These are phyloP conservation scores for Chaetomiaceae sp. DNA, from an alignment of 2,329 filamentous ascomycete species.

Conservation along the genomic window DNA sequence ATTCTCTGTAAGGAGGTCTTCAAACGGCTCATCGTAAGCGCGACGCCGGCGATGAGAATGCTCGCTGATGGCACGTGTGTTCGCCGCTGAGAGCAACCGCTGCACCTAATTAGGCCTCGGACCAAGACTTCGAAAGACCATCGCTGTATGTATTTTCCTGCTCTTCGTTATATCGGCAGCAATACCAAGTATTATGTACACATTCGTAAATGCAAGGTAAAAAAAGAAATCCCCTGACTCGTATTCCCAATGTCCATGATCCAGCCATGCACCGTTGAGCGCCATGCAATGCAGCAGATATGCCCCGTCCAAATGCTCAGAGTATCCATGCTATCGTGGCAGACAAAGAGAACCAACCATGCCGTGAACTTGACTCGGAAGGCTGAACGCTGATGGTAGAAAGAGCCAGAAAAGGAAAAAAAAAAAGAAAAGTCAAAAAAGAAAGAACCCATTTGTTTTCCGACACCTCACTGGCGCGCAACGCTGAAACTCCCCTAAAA, in stretches of 20 bases:
- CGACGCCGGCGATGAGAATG: no score
- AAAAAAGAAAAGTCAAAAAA: background rate
- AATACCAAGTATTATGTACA: background rate
- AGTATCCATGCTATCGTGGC: conserved; percentile 1
- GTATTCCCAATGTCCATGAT: background rate
- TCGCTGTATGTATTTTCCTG: background rate
- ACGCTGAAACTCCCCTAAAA: no score
- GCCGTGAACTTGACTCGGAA: background rate
- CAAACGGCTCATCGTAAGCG: no score
- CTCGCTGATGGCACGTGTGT: background rate
- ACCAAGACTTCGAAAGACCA: background rate
- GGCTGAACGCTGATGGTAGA: no score
- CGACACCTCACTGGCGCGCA: no score
- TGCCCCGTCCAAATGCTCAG: conserved; percentile 10
- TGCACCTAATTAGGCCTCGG: no score
- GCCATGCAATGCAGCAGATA: conserved; percentile 14
- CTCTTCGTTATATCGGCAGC: background rate
- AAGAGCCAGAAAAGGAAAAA: background rate
- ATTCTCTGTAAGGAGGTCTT: background rate
- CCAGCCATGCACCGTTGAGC: conserved; percentile 13
- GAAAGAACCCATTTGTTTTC: background rate
- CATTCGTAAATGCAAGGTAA: background rate
- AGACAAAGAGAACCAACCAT: background rate
- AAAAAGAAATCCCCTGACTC: background rate
- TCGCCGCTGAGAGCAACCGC: background rate